phyloP scores from a whole-genome alignment of 192 early-diverging fungal species.

The Podila horticola region DNA sequence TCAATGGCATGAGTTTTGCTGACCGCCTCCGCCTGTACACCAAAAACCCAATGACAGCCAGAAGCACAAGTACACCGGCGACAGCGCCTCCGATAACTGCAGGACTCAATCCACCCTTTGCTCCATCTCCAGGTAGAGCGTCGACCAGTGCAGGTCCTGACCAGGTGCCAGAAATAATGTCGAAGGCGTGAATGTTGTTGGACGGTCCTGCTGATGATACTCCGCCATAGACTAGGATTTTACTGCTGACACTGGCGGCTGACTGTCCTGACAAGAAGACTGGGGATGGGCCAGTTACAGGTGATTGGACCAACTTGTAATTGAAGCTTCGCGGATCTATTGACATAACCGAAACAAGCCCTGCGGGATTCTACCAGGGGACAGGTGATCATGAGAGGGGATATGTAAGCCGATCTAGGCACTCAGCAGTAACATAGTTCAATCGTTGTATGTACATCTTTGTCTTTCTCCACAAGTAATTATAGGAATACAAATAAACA shows the following conservation, averaged over 20 bases:
- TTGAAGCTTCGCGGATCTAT: constrained; percentile 31
- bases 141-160: constrained; percentile 29
- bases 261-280: constrained; percentile 24
- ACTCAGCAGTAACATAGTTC: background rate
- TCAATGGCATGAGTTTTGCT: background rate
- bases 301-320: background rate
- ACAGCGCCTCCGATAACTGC: constrained; percentile 34
- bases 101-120: background rate
- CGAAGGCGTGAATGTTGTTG: constrained; percentile 26
- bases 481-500: background rate
- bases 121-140: background rate
- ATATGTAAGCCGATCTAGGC: background rate
- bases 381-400: background rate
- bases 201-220: background rate
- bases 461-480: background rate
- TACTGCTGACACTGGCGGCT: constrained; percentile 34
- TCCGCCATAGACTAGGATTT: constrained; percentile 42
- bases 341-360: constrained; percentile 15
- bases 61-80: constrained; percentile 15
- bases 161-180: constrained; percentile 44
- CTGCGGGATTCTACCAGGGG: constrained; percentile 7
- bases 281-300: constrained; percentile 3
- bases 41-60: background rate
- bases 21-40: constrained; percentile 17
- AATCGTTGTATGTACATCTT: background rate